Conservation (phyloP, 2,329 filamentous ascomycete species). For the Fusarium coffeatum region DNA sequence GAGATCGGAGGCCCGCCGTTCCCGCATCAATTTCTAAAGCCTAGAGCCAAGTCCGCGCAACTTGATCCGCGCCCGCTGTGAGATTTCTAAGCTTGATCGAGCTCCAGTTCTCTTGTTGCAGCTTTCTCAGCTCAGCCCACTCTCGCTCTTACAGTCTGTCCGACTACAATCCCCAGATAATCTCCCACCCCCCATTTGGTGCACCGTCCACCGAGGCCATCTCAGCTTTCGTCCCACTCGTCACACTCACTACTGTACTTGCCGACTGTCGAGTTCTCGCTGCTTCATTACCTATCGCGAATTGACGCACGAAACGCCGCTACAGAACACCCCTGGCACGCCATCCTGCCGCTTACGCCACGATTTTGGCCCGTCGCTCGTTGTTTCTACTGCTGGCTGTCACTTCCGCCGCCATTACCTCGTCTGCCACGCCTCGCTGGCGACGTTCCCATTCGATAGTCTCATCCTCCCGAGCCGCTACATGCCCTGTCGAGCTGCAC, state of each 20-base stretch:
- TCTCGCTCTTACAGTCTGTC: conserved; percentile 35
- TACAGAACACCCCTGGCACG: conserved; percentile 42
- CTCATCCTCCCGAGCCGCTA: conserved; percentile 32
- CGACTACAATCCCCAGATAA: conserved; percentile 42
- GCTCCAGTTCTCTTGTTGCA: conserved; percentile 36
- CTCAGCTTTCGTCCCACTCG: conserved; percentile 51
- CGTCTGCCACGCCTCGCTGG: conserved; percentile 33
- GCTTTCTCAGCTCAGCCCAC: conserved; percentile 41
- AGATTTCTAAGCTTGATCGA: conserved; percentile 41
- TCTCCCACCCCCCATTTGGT: conserved; percentile 42
- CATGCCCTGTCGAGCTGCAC: conserved; percentile 42
- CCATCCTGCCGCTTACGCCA: conserved; percentile 43
- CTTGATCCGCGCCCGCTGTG: conserved; percentile 43
- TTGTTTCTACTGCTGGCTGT: conserved; percentile 40
- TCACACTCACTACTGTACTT: conserved; percentile 37
- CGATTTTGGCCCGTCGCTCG: conserved; percentile 42
- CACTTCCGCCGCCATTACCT: conserved; percentile 33
- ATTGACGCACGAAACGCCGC: conserved; percentile 40
- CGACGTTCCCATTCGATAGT: conserved; percentile 39
- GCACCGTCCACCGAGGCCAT: conserved; percentile 43
- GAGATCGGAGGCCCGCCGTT: conserved; percentile 27
- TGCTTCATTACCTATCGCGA: conserved; percentile 40
- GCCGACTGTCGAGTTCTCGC: conserved; percentile 36
- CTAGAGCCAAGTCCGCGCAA: conserved; percentile 34
- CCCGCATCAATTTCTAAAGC: conserved; percentile 15